These are phyloP conservation scores for Wickerhamomyces rabaulensis DNA, from an alignment of 805 yeast species.

Conservation along the genomic window DNA sequence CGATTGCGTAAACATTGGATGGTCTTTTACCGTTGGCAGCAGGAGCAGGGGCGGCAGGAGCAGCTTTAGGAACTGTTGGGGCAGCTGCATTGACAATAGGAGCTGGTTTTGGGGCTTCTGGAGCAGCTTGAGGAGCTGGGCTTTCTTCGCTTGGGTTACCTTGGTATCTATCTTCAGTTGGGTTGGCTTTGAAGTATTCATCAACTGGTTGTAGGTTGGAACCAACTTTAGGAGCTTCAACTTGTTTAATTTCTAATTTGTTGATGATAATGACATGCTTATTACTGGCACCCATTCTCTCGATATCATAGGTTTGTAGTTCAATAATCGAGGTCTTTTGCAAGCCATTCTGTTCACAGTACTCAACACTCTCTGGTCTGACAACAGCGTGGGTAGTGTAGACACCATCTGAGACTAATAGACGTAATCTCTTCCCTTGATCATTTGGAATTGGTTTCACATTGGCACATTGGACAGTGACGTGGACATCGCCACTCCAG, in stretches of 20 bases:
- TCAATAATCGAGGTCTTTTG: slow-evolving; percentile 39
- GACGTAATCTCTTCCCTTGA: slow-evolving; percentile 36
- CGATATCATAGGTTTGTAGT: slow-evolving; percentile 36
- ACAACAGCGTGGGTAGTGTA: slow-evolving; percentile 47
- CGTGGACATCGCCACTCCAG: slow-evolving; percentile 20
- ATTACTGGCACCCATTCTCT: slow-evolving; percentile 30
- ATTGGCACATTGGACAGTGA: slow-evolving; percentile 32
- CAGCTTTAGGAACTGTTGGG: slow-evolving; percentile 11
- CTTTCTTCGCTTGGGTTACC: slow-evolving; percentile 18
- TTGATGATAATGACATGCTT: slow-evolving; percentile 27
- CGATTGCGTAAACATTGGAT: slow-evolving; percentile 63
- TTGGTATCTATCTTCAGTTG: slow-evolving; percentile 39
- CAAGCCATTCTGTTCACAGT: slow-evolving; percentile 40
- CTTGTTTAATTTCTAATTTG: slow-evolving; percentile 23
- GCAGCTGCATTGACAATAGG: slow-evolving; percentile 6
- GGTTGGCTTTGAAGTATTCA: slow-evolving; percentile 53
- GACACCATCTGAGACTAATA: slow-evolving; percentile 49
- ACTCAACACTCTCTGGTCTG: slow-evolving; percentile 43
- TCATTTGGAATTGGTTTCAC: slow-evolving; percentile 34
- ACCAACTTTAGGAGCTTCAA: slow-evolving; percentile 34
- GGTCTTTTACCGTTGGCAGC: slow-evolving; percentile 21
- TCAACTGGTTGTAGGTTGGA: slow-evolving; percentile 42
- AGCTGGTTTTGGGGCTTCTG: slow-evolving; percentile 2
- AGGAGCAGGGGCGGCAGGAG: neutral
- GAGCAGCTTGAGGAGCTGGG: slow-evolving; percentile 14